Percentiles rank a stretch among this genome's conserved stretches.
Conservation (phyloP, 805 yeast species). For the Starmera quercuum region DNA sequence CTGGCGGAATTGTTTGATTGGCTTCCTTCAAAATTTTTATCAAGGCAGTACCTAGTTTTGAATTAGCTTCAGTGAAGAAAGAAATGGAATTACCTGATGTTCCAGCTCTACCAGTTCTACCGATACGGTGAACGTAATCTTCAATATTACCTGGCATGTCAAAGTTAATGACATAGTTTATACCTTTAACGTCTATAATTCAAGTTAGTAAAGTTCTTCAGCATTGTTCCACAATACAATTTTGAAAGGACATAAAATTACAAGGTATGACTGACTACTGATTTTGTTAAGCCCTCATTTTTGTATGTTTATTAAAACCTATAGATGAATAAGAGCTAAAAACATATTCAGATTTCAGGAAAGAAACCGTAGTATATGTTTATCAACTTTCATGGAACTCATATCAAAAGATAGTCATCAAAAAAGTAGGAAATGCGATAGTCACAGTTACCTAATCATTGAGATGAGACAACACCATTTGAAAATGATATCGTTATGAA, state of each 20-base stretch:
- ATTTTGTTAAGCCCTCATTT: not conserved
- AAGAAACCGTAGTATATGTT: no score
- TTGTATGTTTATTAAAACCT: conserved; percentile 2
- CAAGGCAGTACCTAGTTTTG: conserved; percentile 84
- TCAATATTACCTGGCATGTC: conserved; percentile 98
- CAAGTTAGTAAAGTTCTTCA: conserved; percentile 18
- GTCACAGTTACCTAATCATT: no score
- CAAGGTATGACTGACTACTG: not conserved
- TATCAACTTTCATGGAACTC: no score
- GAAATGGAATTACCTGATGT: conserved; percentile 92
- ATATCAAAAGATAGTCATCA: no score
- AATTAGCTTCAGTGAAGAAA: conserved; percentile 82
- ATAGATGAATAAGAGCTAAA: conserved; percentile 2
- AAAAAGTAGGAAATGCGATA: no score
- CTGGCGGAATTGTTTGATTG: conserved; percentile 81
- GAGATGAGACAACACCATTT: no score
- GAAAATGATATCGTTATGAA: no score
- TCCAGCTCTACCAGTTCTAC: conserved; percentile 97
- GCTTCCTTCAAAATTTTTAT: conserved; percentile 92
- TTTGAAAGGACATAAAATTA: not conserved
- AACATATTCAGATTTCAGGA: not conserved
- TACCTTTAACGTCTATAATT: conserved; percentile 88
- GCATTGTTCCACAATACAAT: not conserved
- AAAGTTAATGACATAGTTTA: conserved; percentile 85
- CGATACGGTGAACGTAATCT: conserved; percentile 97